phyloP scores from a whole-genome alignment of 2,329 filamentous ascomycete genomes.

The Scedosporium apiospermum region DNA sequence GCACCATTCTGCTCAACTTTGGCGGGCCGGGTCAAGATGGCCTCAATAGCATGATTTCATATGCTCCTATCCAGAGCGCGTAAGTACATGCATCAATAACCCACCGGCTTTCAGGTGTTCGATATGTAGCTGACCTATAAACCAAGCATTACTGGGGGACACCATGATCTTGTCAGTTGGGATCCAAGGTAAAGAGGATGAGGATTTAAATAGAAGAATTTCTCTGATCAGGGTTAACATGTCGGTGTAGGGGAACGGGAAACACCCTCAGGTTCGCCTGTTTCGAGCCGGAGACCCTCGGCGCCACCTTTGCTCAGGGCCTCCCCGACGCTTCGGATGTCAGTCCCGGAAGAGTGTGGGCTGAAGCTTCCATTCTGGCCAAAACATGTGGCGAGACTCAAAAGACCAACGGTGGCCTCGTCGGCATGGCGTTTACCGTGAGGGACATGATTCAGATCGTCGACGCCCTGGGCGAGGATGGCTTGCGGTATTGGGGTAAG shows the following conservation, averaged over 20 bases:
- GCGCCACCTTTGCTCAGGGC: not conserved
- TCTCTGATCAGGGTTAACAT: not conserved
- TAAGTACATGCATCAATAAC: not conserved
- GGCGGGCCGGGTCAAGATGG: conserved; percentile 22
- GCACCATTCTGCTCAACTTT: conserved; percentile 29
- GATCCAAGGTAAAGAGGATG: conserved; percentile 12
- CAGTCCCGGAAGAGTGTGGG: conserved; percentile 13
- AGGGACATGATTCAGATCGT: conserved; percentile 28
- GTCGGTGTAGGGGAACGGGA: conserved; percentile 11
- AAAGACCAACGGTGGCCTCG: conserved; percentile 14
- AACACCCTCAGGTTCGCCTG: conserved; percentile 14
- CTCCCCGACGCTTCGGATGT: conserved; percentile 9
- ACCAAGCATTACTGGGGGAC: conserved; percentile 12
- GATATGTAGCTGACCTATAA: not conserved
- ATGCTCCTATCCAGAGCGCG: not conserved
- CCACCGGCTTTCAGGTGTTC: not conserved
- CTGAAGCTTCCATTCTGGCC: conserved; percentile 9
- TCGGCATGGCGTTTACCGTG: conserved; percentile 24
- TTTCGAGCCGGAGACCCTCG: conserved; percentile 6
- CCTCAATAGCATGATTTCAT: not conserved
- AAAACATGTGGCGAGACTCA: conserved; percentile 15
- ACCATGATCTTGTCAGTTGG: conserved; percentile 14
- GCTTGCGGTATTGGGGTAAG: conserved; percentile 26
- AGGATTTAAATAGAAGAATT: not conserved
- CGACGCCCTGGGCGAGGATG: conserved; percentile 26